Evolutionary conservation across 2,329 filamentous ascomycete species (phyloP), one percentile per base, ranked within the genome.

Genomic region (Aspergillus proliferans): DNA sequence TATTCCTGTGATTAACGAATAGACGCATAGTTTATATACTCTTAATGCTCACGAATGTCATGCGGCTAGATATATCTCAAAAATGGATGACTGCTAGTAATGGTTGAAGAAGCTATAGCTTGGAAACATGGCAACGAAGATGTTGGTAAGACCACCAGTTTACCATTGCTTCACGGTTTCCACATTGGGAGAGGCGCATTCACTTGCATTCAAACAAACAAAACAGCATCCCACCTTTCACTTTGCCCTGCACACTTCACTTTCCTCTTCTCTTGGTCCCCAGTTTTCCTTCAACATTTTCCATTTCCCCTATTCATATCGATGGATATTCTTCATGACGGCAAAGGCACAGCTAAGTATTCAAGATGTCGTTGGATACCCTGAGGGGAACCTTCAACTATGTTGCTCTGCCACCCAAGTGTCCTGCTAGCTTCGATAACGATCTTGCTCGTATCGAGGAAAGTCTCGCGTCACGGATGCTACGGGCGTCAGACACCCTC

Each of bases 1-100:
- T 48, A 45, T 69, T 18, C 66, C 66, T 5, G 63, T 69, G 8
- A 60, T 64, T 52, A 67, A 22, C 14, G 21, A 9, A 14, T 42
- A 42, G 40, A 7, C 59, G 40, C 14, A 30, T 12, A 30, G 9
- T 12, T 30, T 30, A 28, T 30, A 4, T 30, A 30, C 10, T 12
- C 9, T 30, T 12, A 4, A 12, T 30, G 4, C 10, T 30, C 26
- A 30, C 9, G 26, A 30, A 30, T 9, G 4, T 10, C 26, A 30
- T 12, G 10, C 10, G 10, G 9, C 9, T 9, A 12, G 10, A 12
- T 30, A 30, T 30, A 30, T 30, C 4, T 30, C 26, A 28, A 6
- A 28, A 28, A 28, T 28, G 2, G 26, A 28, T 28, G 26, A 28
- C 9, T 28, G 7, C 9, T 28, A 26, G 24, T 8, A 26, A 8